Base-by-base conservation (phyloP, 2,329 filamentous ascomycete species). In the Colletotrichum brevisporum region DNA sequence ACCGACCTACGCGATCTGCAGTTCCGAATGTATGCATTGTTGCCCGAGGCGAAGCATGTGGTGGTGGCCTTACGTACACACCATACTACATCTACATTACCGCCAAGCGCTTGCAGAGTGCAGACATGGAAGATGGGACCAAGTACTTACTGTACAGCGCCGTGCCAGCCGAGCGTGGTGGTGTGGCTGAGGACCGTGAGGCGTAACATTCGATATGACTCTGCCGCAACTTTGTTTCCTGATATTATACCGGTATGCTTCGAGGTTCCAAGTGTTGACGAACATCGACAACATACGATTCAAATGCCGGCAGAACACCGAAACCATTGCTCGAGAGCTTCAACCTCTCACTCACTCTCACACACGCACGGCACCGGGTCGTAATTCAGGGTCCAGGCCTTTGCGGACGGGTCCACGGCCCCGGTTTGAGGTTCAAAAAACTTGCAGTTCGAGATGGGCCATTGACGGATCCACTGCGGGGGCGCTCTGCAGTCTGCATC, bases 361-460 rank as follows among this genome's bases (percentile, higher is more conserved):
- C 6, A 52, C 18, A 13, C 12, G 12, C 21, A 51, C 13, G 21
- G 39, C 27, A 13, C 16, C 54, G 21, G 24, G 54, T 6, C 10
- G 13, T 16, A 66, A 41, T 55, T 45, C 48, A 66, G 67, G 67
- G 67, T 69, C 67, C 62, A 69, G 62, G 56, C 67, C 62, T 58
- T 48, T 45, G 10, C 41, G 18, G n/a, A 55, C 41, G 54, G 61
- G 43, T 43, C 66, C 54, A 56, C 43, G 31, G 43, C 50, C 66
- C 66, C 54, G 62, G 62, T 51, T 69, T 61, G 67, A 69, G 43
- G 62, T 55, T 60, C 60, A 43, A 54, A 56, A 69, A 69, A 66
- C 55, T 41, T 69, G 51, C 62, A 57, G 43, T 61, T 61, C 45
- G 43, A 47, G 51, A 69, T 69, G 62, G 67, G 36, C 56, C 56